Evolutionary conservation across 2,329 filamentous ascomycete species (phyloP).

Genomic region (Mycogone perniciosa): DNA sequence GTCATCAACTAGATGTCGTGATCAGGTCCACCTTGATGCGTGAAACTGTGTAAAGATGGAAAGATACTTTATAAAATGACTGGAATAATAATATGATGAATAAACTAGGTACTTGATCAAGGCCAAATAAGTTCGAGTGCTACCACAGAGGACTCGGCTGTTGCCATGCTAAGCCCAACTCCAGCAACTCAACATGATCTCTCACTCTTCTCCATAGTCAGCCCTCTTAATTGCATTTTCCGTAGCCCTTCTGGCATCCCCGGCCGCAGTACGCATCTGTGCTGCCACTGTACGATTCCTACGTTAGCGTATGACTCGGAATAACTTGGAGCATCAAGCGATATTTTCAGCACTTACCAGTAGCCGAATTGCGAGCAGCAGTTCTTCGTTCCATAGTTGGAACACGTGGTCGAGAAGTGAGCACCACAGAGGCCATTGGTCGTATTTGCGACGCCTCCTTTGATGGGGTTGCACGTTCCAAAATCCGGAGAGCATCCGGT

Average conservation of each 20-base stretch:
- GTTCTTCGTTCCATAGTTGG: conserved; percentile 25
- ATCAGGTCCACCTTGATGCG: too few relatives aligned
- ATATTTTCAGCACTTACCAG: conserved; percentile 23
- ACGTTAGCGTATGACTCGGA: background rate
- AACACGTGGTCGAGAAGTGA: conserved; percentile 26
- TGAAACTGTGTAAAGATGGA: too few relatives aligned
- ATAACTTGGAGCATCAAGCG: background rate
- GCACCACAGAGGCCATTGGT: conserved; percentile 33
- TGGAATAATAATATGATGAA: too few relatives aligned
- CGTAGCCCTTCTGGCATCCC: conserved; percentile 30
- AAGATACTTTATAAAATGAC: too few relatives aligned
- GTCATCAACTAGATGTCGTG: too few relatives aligned
- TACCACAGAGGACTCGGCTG: too few relatives aligned
- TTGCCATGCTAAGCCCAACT: background rate
- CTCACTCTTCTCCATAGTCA: background rate
- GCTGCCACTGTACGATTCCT: conserved; percentile 20
- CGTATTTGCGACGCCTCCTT: conserved; percentile 21
- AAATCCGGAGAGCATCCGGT: conserved; percentile 33
- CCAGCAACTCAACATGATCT: background rate
- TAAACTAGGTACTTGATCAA: too few relatives aligned
- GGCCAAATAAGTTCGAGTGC: too few relatives aligned
- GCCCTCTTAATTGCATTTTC: conserved; percentile 22
- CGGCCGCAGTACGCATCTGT: conserved; percentile 23
- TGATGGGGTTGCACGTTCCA: conserved; percentile 26
- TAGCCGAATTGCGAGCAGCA: conserved; percentile 32